These are phyloP conservation scores for Tremella yokohamensis DNA, from an alignment of 768 basidiomycete genomes.

Conservation along the genomic window DNA sequence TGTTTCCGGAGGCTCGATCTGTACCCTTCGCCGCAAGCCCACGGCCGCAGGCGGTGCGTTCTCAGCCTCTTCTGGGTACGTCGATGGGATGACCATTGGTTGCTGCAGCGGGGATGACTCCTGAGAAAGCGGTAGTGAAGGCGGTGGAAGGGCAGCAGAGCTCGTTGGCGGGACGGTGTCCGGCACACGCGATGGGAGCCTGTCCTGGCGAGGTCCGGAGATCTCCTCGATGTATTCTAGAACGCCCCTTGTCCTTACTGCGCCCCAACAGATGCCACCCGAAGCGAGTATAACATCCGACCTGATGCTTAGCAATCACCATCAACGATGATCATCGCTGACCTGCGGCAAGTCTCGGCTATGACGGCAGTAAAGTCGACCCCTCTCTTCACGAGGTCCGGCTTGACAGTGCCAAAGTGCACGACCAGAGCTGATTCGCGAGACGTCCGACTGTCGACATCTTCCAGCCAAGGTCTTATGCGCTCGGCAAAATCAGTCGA, in stretches of 20 bases:
- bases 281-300: slow-evolving; percentile 17
- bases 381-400: slow-evolving; percentile 14
- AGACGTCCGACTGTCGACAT: slow-evolving; percentile 15
- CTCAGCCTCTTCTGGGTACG: slow-evolving; percentile 35
- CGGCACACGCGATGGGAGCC: not conserved
- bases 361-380: slow-evolving; percentile 20
- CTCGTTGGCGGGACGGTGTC: not conserved
- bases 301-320: slow-evolving; percentile 8
- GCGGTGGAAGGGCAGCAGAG: not conserved
- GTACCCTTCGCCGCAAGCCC: not conserved
- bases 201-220: slow-evolving; percentile 3
- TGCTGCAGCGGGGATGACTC: slow-evolving; percentile 4
- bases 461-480: slow-evolving; percentile 22
- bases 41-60: not conserved
- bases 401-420: slow-evolving; percentile 21
- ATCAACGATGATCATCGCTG: slow-evolving; percentile 7
- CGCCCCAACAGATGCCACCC: slow-evolving; percentile 31
- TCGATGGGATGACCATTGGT: slow-evolving; percentile 34
- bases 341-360: slow-evolving; percentile 23
- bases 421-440: slow-evolving; percentile 22
- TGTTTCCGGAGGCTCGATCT: not conserved
- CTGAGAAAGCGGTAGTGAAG: not conserved
- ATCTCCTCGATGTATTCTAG: slow-evolving; percentile 19
- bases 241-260: slow-evolving; percentile 19
- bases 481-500: slow-evolving; percentile 22